Conservation (phyloP, 352 stramenopile genomes). For the Pythium coloratum region DNA sequence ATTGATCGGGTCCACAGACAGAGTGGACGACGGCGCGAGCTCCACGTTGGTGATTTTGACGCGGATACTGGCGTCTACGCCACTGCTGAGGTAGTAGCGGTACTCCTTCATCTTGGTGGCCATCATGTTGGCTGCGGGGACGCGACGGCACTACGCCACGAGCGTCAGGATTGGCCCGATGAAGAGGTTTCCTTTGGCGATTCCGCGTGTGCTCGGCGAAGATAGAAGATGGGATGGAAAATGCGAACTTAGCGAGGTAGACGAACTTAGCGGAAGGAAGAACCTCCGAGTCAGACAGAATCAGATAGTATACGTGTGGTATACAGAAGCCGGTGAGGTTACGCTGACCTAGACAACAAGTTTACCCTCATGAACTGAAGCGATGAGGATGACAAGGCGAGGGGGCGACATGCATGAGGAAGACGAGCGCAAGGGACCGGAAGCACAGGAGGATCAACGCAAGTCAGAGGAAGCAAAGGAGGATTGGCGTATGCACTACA, state of each 20-base stretch:
- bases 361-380: too few relatives aligned
- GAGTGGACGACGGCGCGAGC: conserved; percentile 41
- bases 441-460: background rate
- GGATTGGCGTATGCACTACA: conserved; percentile 30
- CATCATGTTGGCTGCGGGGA: conserved; percentile 31
- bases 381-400: too few relatives aligned
- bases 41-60: conserved; percentile 83
- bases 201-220: background rate
- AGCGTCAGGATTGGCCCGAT: background rate
- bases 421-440: too few relatives aligned
- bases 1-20: conserved; percentile 17
- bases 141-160: background rate
- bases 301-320: background rate
- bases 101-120: conserved; percentile 83
- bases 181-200: conserved; percentile 3
- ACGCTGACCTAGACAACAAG: too few relatives aligned
- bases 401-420: too few relatives aligned
- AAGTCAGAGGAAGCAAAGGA: background rate
- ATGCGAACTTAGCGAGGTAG: background rate
- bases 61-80: conserved; percentile 75
- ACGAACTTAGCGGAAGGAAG: background rate
- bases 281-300: background rate
- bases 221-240: background rate
- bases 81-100: conserved; percentile 87
- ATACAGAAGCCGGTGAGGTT: too few relatives aligned